Base-by-base conservation (phyloP, 202 grass and related monocot genomes). In the Schoenoplectus triqueter region DNA sequence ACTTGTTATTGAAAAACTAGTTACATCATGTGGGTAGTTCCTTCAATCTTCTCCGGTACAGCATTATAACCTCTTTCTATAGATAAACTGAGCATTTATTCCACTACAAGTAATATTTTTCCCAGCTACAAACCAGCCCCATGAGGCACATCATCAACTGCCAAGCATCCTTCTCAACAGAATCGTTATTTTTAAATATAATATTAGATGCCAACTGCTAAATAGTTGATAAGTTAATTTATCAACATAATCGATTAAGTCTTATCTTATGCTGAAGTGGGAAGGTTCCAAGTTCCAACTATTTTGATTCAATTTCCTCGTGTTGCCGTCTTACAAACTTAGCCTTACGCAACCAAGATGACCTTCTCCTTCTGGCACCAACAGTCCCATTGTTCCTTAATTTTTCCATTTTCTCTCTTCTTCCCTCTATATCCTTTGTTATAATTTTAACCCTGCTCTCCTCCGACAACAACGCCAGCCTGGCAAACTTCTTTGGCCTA, bases 401-500 rank as follows among this genome's bases (percentile, higher is more conserved):
- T 87, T 59, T 59, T 59, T 93, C 87, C 76, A 90, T 73, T 87
- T 95, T 97, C 84, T 93, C 78, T 90, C 89, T 93, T 70, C 89
- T 91, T 75, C 94, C 91, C 86, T 95, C 40, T 81, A 92, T 90
- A 77, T 97, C 92, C 91, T 88, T 85, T 22, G 87, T 85, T 65
- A 97, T 97, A 78, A 92, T 80, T 82, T 90, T 82, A 9, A 90
- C 87, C 76, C 95, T 97, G 69, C 85, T 95, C 80, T 93, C 92
- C 84, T 91, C 85, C 80, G 92, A 90, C 72, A 97, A 89, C 22
- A 97, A 86, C 21, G 85, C 92, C 85, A 97, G 87, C 86, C 86
- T 97, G 52, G 95, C 94, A 87, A 97, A 97, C 72, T 97, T 98
- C 85, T 95, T 98, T 45, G 91, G 92, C 86, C 91, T 90, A 74